A percentile compares a stretch with the other conserved stretches of the same genome.
phyloP scores from a whole-genome alignment of 2,329 filamentous ascomycete genomes.

The Calonectria naviculata region DNA sequence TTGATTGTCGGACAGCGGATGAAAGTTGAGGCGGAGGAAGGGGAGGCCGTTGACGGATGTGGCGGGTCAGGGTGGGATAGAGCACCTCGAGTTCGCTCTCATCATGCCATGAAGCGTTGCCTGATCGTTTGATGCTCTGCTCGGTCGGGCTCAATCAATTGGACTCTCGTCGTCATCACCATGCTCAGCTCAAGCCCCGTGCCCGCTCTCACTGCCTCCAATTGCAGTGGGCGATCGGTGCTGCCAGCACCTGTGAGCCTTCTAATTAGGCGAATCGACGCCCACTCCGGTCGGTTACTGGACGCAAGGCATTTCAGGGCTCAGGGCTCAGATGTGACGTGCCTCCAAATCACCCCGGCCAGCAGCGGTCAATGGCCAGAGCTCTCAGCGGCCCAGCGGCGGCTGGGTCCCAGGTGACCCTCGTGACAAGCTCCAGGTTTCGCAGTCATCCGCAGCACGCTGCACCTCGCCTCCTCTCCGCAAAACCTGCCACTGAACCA shows the following conservation, averaged over 20 bases:
- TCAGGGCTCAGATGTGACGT: constrained; percentile 12
- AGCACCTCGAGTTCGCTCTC: not conserved
- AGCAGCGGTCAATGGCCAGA: constrained; percentile 16
- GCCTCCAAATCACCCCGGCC: constrained; percentile 14
- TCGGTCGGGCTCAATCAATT: constrained; percentile 19
- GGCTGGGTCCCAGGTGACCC: constrained; percentile 34
- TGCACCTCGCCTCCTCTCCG: constrained; percentile 40
- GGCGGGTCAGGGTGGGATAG: constrained; percentile 15
- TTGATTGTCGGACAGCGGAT: constrained; percentile 16
- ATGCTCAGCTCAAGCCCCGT: constrained; percentile 2
- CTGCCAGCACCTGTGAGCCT: not conserved
- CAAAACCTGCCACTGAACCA: constrained; percentile 34
- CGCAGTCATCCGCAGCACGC: constrained; percentile 38
- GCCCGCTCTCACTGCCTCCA: constrained; percentile 9
- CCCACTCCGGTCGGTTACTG: constrained; percentile 13
- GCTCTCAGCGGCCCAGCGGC: constrained; percentile 27
- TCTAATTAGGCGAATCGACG: constrained; percentile 18
- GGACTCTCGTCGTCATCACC: constrained; percentile 5
- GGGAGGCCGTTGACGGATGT: constrained; percentile 25
- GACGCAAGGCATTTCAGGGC: constrained; percentile 13
- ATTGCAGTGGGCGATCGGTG: not conserved
- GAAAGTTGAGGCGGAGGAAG: constrained; percentile 20
- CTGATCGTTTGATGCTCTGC: constrained; percentile 20
- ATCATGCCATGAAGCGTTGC: constrained; percentile 11
- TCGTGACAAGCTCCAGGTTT: constrained; percentile 38